Evolutionary conservation across 495 filamentous ascomycete species (phyloP).

Genomic region (Baudoinia panamericana): DNA sequence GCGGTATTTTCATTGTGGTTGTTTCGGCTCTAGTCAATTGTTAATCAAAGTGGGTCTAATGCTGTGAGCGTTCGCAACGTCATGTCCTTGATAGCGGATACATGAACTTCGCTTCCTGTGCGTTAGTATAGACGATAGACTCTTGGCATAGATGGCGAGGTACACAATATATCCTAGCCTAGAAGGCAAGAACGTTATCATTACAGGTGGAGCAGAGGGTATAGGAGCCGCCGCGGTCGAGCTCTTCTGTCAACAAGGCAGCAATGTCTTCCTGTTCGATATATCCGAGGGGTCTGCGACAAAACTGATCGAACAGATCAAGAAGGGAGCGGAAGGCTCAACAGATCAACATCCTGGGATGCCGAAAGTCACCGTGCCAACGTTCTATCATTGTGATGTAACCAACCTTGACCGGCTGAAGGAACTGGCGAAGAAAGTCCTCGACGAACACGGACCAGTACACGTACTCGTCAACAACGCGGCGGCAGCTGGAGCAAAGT

Average conservation of each 20-base stretch:
- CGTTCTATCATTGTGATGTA: slow-evolving; percentile 17
- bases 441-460: slow-evolving; percentile 10
- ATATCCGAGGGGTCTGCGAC: slow-evolving; percentile 5
- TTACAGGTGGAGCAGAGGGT: slow-evolving; percentile 17
- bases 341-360: not conserved
- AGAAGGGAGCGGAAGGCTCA: not conserved
- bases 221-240: slow-evolving; percentile 15
- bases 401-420: slow-evolving; percentile 7
- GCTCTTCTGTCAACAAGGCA: slow-evolving; percentile 17
- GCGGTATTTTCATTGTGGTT: no score
- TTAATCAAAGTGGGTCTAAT: no score
- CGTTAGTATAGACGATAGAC: no score
- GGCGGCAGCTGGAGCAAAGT: slow-evolving; percentile 13
- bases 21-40: no score
- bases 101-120: no score
- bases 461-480: slow-evolving; percentile 19
- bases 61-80: no score
- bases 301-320: slow-evolving; percentile 3
- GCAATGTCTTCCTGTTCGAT: slow-evolving; percentile 16
- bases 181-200: slow-evolving; percentile 27
- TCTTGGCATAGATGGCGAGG: not conserved
- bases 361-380: not conserved
- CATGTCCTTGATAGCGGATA: no score
- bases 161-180: slow-evolving; percentile 15
- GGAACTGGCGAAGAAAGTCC: not conserved